Base-by-base conservation (phyloP, 2,329 filamentous ascomycete species). In the Chaetomium sp. region DNA sequence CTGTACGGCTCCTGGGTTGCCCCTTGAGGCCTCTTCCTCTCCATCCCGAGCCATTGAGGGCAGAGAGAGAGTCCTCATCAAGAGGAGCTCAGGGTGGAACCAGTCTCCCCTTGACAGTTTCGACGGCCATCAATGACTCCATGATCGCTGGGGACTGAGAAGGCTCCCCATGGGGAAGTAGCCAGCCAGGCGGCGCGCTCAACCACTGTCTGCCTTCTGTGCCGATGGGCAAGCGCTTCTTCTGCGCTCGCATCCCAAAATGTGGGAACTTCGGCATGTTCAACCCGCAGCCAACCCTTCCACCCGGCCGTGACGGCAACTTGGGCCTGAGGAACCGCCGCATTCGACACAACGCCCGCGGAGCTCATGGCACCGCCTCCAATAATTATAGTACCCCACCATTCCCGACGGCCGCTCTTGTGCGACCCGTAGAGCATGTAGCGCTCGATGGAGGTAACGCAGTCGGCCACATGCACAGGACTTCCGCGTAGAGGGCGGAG, bases 361-460 rank as follows among this genome's bases (percentile, higher is more conserved):
- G 55, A 52, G 12, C 45, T 42, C 6, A 34, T 51, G 34, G 41
- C 50, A 8, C 66, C 60, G 0, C 73, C 73, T 8, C 77, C 78
- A 41, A 82, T 61, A 5, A 83, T 74, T 33, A 84, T 62, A 1
- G 78, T 80, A n/a, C 81, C 80, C 80, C 81, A 84, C 75, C 76
- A 81, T 57, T 75, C 72, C 4, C 80, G 73, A 33, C 62, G 67
- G 5, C 71, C 70, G 59, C 77, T 81, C 40, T 62, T 65, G 57
- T 73, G 72, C 6, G 65, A 56, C 3, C 73, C 72, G 65, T 84
- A 83, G 5, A 82, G 67, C 71, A 82, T 79, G 63, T 74, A 76
- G 43, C 70, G 62, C 49, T 76, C 72, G 3, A 75, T 73, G 0
- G 71, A 69, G 1, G 70, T 65, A 6, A 80, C 63, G 5, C 75